phyloP scores from a whole-genome alignment of 1,284 basidiomycete species.

The Neolentinus lepideus region DNA sequence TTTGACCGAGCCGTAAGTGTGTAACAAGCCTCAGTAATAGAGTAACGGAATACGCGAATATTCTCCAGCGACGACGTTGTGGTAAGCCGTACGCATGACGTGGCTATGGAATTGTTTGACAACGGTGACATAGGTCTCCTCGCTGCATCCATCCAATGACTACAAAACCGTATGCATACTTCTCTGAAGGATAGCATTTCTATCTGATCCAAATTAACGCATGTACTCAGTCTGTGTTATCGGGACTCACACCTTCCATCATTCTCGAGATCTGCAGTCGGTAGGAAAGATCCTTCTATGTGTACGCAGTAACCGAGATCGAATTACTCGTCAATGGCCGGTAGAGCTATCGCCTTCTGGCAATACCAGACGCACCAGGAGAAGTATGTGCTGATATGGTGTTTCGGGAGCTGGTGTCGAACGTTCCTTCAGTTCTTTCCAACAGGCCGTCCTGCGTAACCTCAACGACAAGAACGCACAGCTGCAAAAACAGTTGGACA shows the following conservation, averaged over 20 bases:
- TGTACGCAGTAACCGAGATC: conserved; percentile 1
- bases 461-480: conserved; percentile 75
- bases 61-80: conserved; percentile 71
- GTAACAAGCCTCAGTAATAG: conserved; percentile 1
- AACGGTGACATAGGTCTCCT: conserved; percentile 48
- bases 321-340: not conserved
- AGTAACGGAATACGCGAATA: conserved; percentile 4
- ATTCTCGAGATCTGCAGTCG: conserved; percentile 77
- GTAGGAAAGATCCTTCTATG: conserved; percentile 26
- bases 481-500: conserved; percentile 74
- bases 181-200: conserved; percentile 7
- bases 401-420: not conserved
- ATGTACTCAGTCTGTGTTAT: conserved; percentile 64
- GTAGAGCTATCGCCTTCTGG: conserved; percentile 78
- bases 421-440: conserved; percentile 51
- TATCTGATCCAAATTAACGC: conserved; percentile 5
- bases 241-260: conserved; percentile 63
- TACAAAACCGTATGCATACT: conserved; percentile 55
- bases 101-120: not conserved
- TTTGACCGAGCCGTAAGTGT: conserved; percentile 64
- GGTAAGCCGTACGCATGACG: conserved; percentile 33
- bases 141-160: conserved; percentile 75
- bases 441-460: conserved; percentile 72
- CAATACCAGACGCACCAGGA: conserved; percentile 84
- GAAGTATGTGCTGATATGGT: conserved; percentile 33